phyloP scores from a whole-genome alignment of 2,329 filamentous ascomycete species.

The Lecanicillium sp. region DNA sequence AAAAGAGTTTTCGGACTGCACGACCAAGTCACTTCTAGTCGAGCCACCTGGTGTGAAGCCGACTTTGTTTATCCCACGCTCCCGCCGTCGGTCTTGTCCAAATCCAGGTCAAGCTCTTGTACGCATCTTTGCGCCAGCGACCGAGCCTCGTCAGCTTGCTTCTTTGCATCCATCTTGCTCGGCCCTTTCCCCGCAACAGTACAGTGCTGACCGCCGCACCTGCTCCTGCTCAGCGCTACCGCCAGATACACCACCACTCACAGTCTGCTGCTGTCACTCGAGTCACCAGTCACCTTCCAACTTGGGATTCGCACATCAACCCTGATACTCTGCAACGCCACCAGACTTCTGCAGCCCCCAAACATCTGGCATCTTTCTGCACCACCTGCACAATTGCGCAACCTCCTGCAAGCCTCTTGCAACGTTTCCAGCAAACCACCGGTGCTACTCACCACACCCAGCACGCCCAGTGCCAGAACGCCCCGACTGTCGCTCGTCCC shows the following conservation, averaged over 20 bases:
- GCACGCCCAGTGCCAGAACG: neutral
- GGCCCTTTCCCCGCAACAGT: conserved; percentile 9
- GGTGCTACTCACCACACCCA: neutral
- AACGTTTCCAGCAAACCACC: conserved; percentile 12
- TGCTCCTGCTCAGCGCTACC: conserved; percentile 13
- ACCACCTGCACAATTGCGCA: no score
- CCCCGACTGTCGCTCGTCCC: neutral
- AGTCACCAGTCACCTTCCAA: conserved; percentile 11
- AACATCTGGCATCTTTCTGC: no score
- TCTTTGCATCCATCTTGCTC: conserved; percentile 3
- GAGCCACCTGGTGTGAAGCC: neutral
- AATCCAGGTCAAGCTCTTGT: no score
- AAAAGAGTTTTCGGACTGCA: neutral
- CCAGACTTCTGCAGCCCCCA: neutral
- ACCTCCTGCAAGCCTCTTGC: conserved; percentile 1
- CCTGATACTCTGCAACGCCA: neutral
- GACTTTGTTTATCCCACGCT: neutral
- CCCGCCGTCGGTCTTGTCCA: no score
- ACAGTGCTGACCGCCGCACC: conserved; percentile 12
- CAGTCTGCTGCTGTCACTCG: neutral
- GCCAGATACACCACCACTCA: neutral
- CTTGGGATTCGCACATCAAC: conserved; percentile 1
- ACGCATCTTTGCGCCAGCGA: neutral
- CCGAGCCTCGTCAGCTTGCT: neutral
- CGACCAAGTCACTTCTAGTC: neutral